phyloP scores from a whole-genome alignment of 2,329 filamentous ascomycete species.

The Sporothrix dimorphospora region DNA sequence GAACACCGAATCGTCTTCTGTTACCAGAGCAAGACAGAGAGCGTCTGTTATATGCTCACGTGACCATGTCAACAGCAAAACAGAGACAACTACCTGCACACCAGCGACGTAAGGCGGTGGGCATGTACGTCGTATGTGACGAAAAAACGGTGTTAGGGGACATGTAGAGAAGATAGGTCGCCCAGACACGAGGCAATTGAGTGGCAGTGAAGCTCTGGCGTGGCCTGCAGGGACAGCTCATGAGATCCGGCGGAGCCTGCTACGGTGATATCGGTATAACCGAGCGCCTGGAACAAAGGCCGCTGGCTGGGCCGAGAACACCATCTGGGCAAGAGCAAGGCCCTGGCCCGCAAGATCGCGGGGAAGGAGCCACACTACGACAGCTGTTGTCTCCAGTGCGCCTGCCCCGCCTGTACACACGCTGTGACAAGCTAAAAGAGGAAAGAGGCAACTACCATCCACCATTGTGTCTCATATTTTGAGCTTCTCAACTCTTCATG shows the following conservation, averaged over 20 bases:
- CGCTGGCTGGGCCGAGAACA: not conserved
- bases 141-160: not conserved
- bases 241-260: conserved; percentile 7
- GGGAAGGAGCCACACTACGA: conserved; percentile 24
- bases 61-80: not conserved
- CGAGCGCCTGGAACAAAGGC: conserved; percentile 10
- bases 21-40: not conserved
- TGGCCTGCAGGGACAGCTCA: not conserved
- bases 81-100: too few relatives aligned
- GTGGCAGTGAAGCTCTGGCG: not conserved
- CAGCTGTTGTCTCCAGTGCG: not conserved
- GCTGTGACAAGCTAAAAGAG: not conserved
- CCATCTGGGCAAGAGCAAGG: not conserved
- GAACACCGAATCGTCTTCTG: too few relatives aligned
- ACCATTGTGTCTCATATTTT: not conserved
- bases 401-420: not conserved
- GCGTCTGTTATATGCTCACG: not conserved
- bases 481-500: not conserved
- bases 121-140: not conserved
- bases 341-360: conserved; percentile 14
- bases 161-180: not conserved
- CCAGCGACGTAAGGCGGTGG: too few relatives aligned
- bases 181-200: not conserved
- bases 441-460: not conserved
- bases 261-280: conserved; percentile 23